Evolutionary conservation across 2,329 filamentous ascomycete species (phyloP).

Genomic region (Cladosporium cucumerinum): DNA sequence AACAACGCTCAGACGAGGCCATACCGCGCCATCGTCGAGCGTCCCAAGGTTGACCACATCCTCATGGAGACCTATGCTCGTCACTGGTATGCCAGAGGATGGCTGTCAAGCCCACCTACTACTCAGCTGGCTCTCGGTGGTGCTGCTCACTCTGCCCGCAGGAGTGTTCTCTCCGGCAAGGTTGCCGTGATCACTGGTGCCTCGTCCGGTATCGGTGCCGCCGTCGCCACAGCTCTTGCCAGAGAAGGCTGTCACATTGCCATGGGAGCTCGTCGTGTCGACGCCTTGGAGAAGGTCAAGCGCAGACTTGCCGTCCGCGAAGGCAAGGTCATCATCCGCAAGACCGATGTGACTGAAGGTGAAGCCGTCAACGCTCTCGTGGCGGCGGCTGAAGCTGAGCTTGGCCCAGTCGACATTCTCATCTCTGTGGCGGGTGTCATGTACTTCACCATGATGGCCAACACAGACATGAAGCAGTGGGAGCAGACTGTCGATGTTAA

Average conservation of each 20-base stretch:
- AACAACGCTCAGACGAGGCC: constrained; percentile 67
- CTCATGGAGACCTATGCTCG: constrained; percentile 76
- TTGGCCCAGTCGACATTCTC: constrained; percentile 74
- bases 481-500: constrained; percentile 80
- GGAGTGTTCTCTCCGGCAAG: constrained; percentile 62
- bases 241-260: constrained; percentile 69
- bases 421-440: constrained; percentile 79
- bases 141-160: constrained; percentile 43
- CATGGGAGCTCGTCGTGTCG: constrained; percentile 66
- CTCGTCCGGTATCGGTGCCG: constrained; percentile 75
- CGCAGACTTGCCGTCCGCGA: constrained; percentile 55
- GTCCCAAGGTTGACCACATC: constrained; percentile 65
- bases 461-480: constrained; percentile 70
- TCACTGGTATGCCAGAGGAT: constrained; percentile 76
- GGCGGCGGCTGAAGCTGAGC: constrained; percentile 54
- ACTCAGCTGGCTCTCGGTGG: constrained; percentile 47
- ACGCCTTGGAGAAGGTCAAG: constrained; percentile 67
- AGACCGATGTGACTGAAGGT: constrained; percentile 69
- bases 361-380: constrained; percentile 66
- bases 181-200: constrained; percentile 77
- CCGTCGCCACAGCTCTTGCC: constrained; percentile 66
- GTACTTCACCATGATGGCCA: constrained; percentile 88
- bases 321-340: constrained; percentile 64
- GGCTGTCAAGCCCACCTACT: constrained; percentile 63
- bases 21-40: constrained; percentile 55